A percentile compares a stretch with the other conserved stretches of the same genome.
Evolutionary conservation across 208 protist species (phyloP).

Genomic region (Trichomonas vaginalis): DNA sequence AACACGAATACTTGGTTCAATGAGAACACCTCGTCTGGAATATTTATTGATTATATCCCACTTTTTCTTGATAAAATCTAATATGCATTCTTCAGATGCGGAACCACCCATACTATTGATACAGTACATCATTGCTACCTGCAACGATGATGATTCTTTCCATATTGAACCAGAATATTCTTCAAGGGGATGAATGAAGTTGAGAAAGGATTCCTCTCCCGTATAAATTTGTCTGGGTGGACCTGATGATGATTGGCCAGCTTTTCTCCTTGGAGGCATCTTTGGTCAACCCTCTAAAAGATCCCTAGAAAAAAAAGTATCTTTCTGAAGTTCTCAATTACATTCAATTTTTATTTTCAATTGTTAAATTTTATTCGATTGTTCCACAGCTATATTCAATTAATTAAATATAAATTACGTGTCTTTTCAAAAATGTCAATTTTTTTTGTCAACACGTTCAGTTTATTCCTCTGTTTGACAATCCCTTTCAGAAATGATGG

Average conservation of each 20-base stretch:
- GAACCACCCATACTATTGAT: neutral
- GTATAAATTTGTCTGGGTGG: neutral
- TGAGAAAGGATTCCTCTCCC: neutral
- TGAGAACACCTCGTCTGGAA: neutral
- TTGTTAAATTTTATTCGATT: no score
- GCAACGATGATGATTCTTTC: neutral
- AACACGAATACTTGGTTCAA: neutral
- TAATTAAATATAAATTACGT: no score
- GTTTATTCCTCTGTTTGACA: no score
- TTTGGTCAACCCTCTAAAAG: no score
- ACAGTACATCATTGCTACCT: neutral
- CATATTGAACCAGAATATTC: neutral
- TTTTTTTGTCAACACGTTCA: no score
- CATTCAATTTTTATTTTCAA: no score
- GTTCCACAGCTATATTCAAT: no score
- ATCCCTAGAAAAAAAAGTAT: no score
- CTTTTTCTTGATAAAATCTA: neutral
- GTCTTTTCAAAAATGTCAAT: no score
- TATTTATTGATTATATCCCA: neutral
- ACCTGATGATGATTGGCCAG: neutral
- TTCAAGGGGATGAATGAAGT: neutral
- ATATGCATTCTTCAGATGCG: neutral
- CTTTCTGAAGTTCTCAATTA: no score
- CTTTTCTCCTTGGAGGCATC: no score
- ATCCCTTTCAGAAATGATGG: no score